Conservation (phyloP, 805 yeast species). For the Candida easanensis region DNA sequence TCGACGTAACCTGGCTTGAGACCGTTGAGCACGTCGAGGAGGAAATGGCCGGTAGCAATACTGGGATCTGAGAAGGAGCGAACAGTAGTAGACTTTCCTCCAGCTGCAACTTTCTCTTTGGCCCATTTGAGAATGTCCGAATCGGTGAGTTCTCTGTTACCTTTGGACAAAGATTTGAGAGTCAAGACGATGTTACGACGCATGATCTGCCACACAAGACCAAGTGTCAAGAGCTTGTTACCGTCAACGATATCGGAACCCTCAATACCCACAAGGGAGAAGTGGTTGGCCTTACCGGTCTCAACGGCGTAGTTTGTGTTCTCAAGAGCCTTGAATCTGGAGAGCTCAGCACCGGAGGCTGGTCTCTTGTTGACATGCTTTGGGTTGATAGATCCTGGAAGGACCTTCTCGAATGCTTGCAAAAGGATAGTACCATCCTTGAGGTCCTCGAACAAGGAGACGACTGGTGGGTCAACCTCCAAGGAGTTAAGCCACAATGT, state of each 20-base stretch:
- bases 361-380: constrained; percentile 84
- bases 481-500: constrained; percentile 96
- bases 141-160: constrained; percentile 76
- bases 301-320: constrained; percentile 98
- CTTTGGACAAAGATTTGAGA: constrained; percentile 61
- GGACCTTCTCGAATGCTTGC: constrained; percentile 93
- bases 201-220: constrained; percentile 98
- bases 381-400: constrained; percentile 85
- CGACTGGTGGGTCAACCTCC: constrained; percentile 94
- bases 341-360: constrained; percentile 66
- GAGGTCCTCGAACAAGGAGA: constrained; percentile 86
- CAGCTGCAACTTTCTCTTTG: constrained; percentile 76
- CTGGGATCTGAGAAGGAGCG: constrained; percentile 86
- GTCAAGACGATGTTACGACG: constrained; percentile 91
- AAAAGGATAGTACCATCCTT: constrained; percentile 87
- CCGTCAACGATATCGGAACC: constrained; percentile 98
- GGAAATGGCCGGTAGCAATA: constrained; percentile 72
- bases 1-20: constrained; percentile 97
- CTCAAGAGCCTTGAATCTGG: constrained; percentile 93
- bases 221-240: constrained; percentile 81
- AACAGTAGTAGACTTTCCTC: constrained; percentile 70
- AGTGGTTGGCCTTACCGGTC: constrained; percentile 86
- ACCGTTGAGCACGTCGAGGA: constrained; percentile 88
- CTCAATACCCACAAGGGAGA: constrained; percentile 95
- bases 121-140: constrained; percentile 93